phyloP scores from a whole-genome alignment of 1,284 basidiomycete species.

The Puccinia horiana region DNA sequence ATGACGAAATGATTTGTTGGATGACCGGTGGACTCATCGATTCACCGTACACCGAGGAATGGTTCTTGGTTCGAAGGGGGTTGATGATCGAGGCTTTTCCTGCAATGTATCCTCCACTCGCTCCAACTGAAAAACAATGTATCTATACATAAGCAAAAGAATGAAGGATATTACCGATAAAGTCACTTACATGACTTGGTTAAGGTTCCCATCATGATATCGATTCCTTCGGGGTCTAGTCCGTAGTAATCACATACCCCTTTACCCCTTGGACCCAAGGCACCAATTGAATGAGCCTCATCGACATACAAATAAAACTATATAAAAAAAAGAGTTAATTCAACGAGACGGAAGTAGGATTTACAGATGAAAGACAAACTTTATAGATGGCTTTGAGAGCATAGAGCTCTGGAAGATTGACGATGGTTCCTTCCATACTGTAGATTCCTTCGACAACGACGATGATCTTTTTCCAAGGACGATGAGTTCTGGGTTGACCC shows the following conservation, averaged over 20 bases:
- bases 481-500: slow-evolving; percentile 93
- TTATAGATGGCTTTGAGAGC: slow-evolving; percentile 94
- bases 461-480: slow-evolving; percentile 99
- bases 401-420: slow-evolving; percentile 78
- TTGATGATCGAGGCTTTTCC: slow-evolving; percentile 79
- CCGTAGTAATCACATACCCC: slow-evolving; percentile 95
- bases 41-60: slow-evolving; percentile 86
- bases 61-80: slow-evolving; percentile 76
- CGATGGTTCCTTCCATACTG: slow-evolving; percentile 95
- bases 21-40: slow-evolving; percentile 86
- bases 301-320: slow-evolving; percentile 97
- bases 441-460: slow-evolving; percentile 93
- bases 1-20: slow-evolving; percentile 85
- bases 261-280: slow-evolving; percentile 86
- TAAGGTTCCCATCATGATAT: slow-evolving; percentile 98
- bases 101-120: slow-evolving; percentile 92
- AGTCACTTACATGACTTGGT: slow-evolving; percentile 71
- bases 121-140: slow-evolving; percentile 93
- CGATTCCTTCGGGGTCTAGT: slow-evolving; percentile 76
- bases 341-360: background rate
- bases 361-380: slow-evolving; percentile 62
- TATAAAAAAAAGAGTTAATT: too few relatives aligned
- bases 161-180: too few relatives aligned
- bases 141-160: background rate
- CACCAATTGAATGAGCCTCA: slow-evolving; percentile 96